Evolutionary conservation across 2,329 filamentous ascomycete species (phyloP).

Genomic region (Aspergillus fumigatiaffinis): DNA sequence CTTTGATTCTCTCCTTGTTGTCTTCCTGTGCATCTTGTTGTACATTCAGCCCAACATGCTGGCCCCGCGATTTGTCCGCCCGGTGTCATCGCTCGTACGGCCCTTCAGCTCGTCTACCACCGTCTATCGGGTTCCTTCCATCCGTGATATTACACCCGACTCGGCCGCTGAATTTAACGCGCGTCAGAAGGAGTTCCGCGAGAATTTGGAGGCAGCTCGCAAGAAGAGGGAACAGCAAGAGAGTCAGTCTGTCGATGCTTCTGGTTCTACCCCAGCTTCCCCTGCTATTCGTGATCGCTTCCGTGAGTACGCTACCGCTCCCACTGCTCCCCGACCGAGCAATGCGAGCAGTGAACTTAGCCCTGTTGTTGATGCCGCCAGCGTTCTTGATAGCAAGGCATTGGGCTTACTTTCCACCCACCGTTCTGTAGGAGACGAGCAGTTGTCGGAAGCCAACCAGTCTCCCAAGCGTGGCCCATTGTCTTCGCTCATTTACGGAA

Average conservation of each 20-base stretch:
- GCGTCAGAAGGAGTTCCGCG: conserved; percentile 82
- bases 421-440: conserved; percentile 53
- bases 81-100: conserved; percentile 49
- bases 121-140: conserved; percentile 60
- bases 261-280: conserved; percentile 42
- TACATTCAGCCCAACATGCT: conserved; percentile 33
- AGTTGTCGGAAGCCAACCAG: conserved; percentile 57
- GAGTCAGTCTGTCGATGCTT: conserved; percentile 63
- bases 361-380: conserved; percentile 37
- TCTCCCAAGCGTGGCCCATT: conserved; percentile 67
- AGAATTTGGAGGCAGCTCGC: conserved; percentile 71
- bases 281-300: conserved; percentile 28
- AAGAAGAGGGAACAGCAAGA: conserved; percentile 75
- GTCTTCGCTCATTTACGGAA: conserved; percentile 91
- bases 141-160: conserved; percentile 77
- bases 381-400: conserved; percentile 42
- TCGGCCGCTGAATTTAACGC: conserved; percentile 72
- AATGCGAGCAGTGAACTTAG: conserved; percentile 39
- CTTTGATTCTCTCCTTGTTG: conserved; percentile 2
- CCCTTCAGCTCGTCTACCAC: conserved; percentile 56
- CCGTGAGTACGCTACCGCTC: conserved; percentile 37
- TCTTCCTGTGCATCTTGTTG: neutral
- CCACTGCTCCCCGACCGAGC: conserved; percentile 44
- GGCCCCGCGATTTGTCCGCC: conserved; percentile 48
- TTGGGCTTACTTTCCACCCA: conserved; percentile 58